phyloP scores from a whole-genome alignment of 257 asterid genomes.

The Jacaranda mimosifolia region DNA sequence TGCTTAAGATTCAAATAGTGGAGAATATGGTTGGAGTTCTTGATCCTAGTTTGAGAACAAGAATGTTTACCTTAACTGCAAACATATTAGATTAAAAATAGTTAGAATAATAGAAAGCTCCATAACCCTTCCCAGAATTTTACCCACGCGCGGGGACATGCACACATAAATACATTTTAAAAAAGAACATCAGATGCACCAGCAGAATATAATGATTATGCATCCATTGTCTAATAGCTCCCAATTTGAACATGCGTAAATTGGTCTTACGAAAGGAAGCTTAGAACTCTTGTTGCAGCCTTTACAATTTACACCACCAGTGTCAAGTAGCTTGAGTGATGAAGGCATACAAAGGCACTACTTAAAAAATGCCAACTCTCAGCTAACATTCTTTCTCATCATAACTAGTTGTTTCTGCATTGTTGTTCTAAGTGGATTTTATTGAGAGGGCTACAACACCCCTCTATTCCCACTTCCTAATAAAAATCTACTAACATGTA shows the following conservation, averaged over 20 bases:
- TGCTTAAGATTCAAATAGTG: neutral
- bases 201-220: conserved; percentile 5
- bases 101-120: neutral
- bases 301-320: conserved; percentile 82
- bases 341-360: conserved; percentile 98
- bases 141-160: neutral
- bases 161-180: neutral
- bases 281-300: conserved; percentile 65
- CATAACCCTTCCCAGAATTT: neutral
- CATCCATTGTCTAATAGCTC: too few relatives aligned
- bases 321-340: conserved; percentile 73
- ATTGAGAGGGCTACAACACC: conserved; percentile 92
- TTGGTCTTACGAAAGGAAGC: conserved; percentile 65
- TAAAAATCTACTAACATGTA: conserved; percentile 79
- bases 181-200: neutral
- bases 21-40: neutral
- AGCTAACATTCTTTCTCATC: conserved; percentile 57
- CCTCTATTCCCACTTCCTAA: conserved; percentile 96
- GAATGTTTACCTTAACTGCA: too few relatives aligned
- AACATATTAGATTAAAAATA: too few relatives aligned
- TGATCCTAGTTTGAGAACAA: too few relatives aligned
- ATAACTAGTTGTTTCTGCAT: conserved; percentile 34
- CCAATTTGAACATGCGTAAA: neutral
- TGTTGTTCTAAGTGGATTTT: conserved; percentile 57
- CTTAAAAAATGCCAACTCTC: conserved; percentile 82